A percentile compares a stretch with the other conserved stretches of the same genome.
Conservation (phyloP, 345 rosid genomes). For the Eucalyptus dawsonii region DNA sequence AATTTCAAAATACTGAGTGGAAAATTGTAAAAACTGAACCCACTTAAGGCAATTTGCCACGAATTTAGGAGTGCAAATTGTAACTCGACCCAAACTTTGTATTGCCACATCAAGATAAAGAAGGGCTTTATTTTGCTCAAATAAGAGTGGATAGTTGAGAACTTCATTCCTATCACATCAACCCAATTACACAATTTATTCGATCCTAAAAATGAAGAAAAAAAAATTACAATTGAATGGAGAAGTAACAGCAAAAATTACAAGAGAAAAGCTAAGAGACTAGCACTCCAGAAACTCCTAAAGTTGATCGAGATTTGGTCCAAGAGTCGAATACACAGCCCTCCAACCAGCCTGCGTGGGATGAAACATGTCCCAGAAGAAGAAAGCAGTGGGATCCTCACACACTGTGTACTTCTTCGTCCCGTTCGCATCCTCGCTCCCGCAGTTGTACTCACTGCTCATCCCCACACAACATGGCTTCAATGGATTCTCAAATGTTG, state of each 20-base stretch:
- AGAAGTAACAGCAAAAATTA: background rate
- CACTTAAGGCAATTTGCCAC: background rate
- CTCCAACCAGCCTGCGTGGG: slow-evolving; percentile 33
- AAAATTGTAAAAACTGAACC: background rate
- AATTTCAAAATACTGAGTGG: background rate
- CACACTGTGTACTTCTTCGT: slow-evolving; percentile 12
- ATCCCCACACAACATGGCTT: slow-evolving; percentile 13
- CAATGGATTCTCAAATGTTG: slow-evolving; percentile 36
- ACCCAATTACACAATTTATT: background rate
- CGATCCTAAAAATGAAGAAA: background rate
- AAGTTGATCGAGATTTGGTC: slow-evolving; percentile 2
- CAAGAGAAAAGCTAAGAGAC: background rate
- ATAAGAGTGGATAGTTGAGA: background rate
- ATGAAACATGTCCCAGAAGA: slow-evolving; percentile 26
- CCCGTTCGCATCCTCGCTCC: background rate
- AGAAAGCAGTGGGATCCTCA: slow-evolving; percentile 3
- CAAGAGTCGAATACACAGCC: slow-evolving; percentile 7
- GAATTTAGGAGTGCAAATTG: background rate
- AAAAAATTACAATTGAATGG: background rate
- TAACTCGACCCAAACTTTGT: background rate
- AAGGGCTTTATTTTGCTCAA: background rate
- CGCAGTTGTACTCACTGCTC: background rate
- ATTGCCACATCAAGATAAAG: background rate
- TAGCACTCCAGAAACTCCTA: background rate
- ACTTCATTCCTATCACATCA: background rate